Conservation (phyloP, 208 protist genomes). For the Wallacemonas sp. region DNA sequence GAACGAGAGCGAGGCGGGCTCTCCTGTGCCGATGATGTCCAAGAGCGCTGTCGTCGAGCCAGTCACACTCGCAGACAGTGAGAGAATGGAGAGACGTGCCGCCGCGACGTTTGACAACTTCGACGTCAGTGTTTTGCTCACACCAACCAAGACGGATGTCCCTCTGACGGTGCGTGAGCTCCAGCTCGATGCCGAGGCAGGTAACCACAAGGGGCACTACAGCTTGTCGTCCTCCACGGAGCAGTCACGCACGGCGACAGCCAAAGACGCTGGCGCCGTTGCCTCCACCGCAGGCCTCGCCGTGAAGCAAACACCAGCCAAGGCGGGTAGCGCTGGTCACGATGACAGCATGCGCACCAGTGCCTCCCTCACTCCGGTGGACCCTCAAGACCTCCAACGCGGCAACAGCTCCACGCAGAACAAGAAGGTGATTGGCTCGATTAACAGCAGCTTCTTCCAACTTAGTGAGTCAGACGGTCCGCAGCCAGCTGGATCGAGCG, state of each 20-base stretch:
- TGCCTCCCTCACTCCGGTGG: no score
- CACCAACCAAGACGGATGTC: conserved; percentile 5
- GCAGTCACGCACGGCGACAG: no score
- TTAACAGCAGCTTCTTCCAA: conserved; percentile 12
- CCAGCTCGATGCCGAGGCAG: not conserved
- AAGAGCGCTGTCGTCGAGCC: not conserved
- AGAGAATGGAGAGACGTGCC: not conserved
- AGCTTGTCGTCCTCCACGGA: not conserved
- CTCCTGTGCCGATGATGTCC: not conserved
- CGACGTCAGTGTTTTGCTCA: conserved; percentile 4
- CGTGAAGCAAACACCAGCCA: no score
- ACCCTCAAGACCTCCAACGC: no score
- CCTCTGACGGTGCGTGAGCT: conserved; percentile 2
- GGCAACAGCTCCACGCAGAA: not conserved
- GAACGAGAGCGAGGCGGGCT: not conserved
- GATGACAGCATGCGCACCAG: no score
- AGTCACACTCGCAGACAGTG: not conserved
- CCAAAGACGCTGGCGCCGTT: no score
- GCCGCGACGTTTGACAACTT: conserved; percentile 3
- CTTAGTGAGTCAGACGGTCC: not conserved
- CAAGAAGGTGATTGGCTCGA: conserved; percentile 10
- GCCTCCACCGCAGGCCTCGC: no score
- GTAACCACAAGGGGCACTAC: not conserved
- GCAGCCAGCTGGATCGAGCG: not conserved
- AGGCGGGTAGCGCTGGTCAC: no score